Percentiles rank a stretch among this genome's conserved stretches.
Conservation (phyloP, 1,139 yeast species). For the Wickerhamomyces sp. region DNA sequence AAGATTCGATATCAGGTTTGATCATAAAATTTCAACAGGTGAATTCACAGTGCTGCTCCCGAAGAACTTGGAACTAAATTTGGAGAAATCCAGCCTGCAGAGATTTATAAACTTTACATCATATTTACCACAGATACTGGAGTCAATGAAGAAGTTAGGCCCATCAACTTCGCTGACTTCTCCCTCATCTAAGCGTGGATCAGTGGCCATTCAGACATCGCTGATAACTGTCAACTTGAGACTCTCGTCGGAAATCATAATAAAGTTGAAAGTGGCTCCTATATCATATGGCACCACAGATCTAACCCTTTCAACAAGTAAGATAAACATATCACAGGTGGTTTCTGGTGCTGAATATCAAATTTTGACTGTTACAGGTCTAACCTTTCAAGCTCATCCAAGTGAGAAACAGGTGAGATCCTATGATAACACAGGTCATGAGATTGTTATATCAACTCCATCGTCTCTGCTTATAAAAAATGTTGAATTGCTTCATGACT, state of each 20-base stretch:
- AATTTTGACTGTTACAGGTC: constrained; percentile 5
- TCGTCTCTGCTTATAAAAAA: constrained; percentile 12
- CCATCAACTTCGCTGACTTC: neutral
- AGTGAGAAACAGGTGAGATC: constrained; percentile 19
- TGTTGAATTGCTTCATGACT: constrained; percentile 14
- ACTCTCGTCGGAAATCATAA: neutral
- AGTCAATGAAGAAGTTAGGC: constrained; percentile 14
- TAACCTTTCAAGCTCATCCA: constrained; percentile 4
- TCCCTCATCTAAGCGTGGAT: constrained; percentile 3
- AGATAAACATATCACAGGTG: constrained; percentile 5
- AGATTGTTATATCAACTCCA: constrained; percentile 11
- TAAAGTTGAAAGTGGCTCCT: constrained; percentile 16
- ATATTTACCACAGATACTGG: constrained; percentile 18
- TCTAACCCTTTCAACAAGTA: constrained; percentile 7
- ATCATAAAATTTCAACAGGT: constrained; percentile 33
- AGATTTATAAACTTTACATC: constrained; percentile 11
- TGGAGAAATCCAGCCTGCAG: constrained; percentile 26
- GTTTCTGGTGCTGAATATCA: neutral
- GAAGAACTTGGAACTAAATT: constrained; percentile 34
- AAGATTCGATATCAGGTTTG: constrained; percentile 50
- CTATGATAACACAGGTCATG: constrained; percentile 22
- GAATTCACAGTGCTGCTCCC: constrained; percentile 44
- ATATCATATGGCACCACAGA: constrained; percentile 15
- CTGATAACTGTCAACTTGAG: constrained; percentile 8
- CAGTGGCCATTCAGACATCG: constrained; percentile 19